A percentile compares a stretch with the other conserved stretches of the same genome.
These are phyloP conservation scores for Myrmaecium sp. DNA, from an alignment of 2,329 filamentous ascomycete species.

Conservation along the genomic window DNA sequence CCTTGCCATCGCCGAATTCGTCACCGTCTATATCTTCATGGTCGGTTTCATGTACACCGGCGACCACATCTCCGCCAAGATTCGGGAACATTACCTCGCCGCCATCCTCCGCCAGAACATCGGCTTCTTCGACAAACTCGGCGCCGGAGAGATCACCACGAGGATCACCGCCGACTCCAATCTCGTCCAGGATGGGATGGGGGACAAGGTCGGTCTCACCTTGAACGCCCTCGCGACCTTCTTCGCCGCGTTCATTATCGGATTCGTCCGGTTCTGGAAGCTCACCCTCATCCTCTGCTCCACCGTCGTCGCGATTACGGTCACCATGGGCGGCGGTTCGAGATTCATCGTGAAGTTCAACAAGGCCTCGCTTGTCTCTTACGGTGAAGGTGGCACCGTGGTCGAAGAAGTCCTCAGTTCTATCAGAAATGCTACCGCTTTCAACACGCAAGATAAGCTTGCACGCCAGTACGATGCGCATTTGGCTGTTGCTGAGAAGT, in stretches of 20 bases:
- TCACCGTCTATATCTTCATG: constrained; percentile 40
- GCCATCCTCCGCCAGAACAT: constrained; percentile 25
- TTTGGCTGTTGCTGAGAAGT: constrained; percentile 54
- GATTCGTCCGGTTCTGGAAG: constrained; percentile 85
- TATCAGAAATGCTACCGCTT: constrained; percentile 80
- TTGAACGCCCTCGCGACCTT: constrained; percentile 34
- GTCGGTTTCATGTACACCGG: constrained; percentile 66
- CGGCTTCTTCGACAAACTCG: constrained; percentile 54
- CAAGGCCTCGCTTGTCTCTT: constrained; percentile 60
- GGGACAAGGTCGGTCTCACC: constrained; percentile 20
- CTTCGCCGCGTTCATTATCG: constrained; percentile 76
- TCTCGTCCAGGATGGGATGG: constrained; percentile 76
- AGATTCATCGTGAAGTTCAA: constrained; percentile 64
- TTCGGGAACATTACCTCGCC: constrained; percentile 45
- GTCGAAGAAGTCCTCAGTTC: constrained; percentile 92
- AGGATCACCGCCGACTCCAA: constrained; percentile 91
- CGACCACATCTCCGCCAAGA: constrained; percentile 22
- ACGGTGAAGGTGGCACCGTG: constrained; percentile 70
- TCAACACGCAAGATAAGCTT: constrained; percentile 85
- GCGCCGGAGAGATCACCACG: constrained; percentile 83
- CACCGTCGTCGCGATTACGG: constrained; percentile 62
- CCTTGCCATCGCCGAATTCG: constrained; percentile 9
- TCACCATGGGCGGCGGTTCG: constrained; percentile 53
- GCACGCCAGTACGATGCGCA: constrained; percentile 70
- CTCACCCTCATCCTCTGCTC: constrained; percentile 73